Conservation (phyloP, 73 alveolate species). For the Paramecium octaurelia region DNA sequence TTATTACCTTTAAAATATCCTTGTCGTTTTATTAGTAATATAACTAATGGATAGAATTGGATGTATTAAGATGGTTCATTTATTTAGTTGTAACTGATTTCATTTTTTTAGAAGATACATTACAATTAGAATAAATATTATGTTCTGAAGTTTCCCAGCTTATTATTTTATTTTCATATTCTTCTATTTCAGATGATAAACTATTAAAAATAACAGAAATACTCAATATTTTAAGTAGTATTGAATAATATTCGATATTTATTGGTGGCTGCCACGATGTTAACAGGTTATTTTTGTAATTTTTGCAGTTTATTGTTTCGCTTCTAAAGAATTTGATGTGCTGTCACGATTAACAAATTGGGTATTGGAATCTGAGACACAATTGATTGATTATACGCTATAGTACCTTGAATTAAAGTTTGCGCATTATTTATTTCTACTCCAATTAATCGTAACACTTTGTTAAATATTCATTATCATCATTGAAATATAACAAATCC, state of each 20-base stretch:
- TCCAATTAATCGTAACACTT: background rate
- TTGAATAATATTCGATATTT: background rate
- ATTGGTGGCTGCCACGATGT: background rate
- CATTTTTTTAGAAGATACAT: background rate
- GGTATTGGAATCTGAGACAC: conserved; percentile 46
- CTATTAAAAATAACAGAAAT: background rate
- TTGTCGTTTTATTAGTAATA: background rate
- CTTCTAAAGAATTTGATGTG: background rate
- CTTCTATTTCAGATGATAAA: background rate
- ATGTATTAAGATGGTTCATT: background rate
- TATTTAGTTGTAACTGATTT: background rate
- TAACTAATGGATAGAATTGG: background rate
- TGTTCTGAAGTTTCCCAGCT: background rate
- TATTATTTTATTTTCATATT: background rate
- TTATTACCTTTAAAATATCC: background rate
- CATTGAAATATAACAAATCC: conserved; percentile 7
- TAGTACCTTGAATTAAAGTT: conserved; percentile 1
- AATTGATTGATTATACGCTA: conserved; percentile 13
- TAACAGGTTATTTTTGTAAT: background rate
- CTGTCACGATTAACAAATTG: conserved; percentile 23
- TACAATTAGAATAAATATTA: background rate
- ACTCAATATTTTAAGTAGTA: background rate
- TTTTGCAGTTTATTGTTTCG: background rate
- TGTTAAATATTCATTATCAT: conserved; percentile 49
- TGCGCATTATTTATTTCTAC: background rate